These are phyloP conservation scores for Cutaneotrichosporon sp. DNA, from an alignment of 1,284 basidiomycete genomes.

Conservation along the genomic window DNA sequence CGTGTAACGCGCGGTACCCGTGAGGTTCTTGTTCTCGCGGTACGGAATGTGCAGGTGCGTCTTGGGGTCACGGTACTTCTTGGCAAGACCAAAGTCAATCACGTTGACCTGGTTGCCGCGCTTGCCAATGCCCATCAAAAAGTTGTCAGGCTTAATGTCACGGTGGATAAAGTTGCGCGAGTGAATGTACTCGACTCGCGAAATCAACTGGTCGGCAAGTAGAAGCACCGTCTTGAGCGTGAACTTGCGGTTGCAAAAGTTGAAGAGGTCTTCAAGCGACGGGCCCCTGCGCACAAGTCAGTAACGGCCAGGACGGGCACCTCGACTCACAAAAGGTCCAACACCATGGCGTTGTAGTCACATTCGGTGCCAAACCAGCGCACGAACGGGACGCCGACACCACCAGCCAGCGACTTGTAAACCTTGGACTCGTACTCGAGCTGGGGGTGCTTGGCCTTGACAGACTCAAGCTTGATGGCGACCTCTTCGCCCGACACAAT, in stretches of 20 bases:
- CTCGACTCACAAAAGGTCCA: constrained; percentile 69
- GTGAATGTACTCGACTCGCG: constrained; percentile 98
- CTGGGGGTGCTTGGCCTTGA: constrained; percentile 99
- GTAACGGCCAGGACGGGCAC: neutral
- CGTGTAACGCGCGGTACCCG: constrained; percentile 97
- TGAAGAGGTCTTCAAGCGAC: constrained; percentile 97
- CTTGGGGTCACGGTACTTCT: constrained; percentile 99
- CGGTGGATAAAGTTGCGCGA: constrained; percentile 99
- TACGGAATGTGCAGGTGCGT: constrained; percentile 99
- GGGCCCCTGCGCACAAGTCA: constrained; percentile 57
- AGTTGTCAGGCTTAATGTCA: constrained; percentile 99
- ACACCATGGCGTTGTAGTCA: constrained; percentile 99
- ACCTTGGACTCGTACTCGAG: constrained; percentile 98
- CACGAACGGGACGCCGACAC: constrained; percentile 97
- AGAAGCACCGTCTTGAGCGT: constrained; percentile 94
- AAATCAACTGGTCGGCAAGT: constrained; percentile 95
- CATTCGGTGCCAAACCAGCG: constrained; percentile 99
- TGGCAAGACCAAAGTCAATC: constrained; percentile 98
- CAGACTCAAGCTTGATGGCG: constrained; percentile 98
- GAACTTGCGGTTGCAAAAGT: constrained; percentile 99
- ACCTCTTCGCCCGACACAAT: constrained; percentile 99
- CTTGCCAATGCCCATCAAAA: constrained; percentile 98
- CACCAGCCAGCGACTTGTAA: constrained; percentile 94
- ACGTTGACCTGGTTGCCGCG: constrained; percentile 99
- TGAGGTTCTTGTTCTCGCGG: constrained; percentile 99